Evolutionary conservation across 805 yeast species (phyloP).

Genomic region (Spathaspora arborariae): DNA sequence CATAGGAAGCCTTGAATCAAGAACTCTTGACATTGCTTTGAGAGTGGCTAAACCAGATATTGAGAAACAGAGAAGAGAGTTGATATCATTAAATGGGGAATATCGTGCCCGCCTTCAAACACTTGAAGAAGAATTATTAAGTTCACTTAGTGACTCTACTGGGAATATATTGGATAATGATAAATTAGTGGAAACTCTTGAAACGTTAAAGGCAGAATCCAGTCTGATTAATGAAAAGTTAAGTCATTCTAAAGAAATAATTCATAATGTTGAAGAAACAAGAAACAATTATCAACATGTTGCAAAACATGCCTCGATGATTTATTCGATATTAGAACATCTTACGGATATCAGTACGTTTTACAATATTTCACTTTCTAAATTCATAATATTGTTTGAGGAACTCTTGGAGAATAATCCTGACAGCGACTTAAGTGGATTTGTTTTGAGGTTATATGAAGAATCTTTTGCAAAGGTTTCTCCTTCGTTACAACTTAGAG

Average conservation of each 20-base stretch:
- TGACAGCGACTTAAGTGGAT: constrained; percentile 14
- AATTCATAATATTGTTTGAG: constrained; percentile 18
- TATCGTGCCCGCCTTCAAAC: constrained; percentile 50
- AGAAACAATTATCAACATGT: constrained; percentile 48
- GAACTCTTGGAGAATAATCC: constrained; percentile 14
- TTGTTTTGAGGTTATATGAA: constrained; percentile 40
- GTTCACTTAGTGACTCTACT: constrained; percentile 49
- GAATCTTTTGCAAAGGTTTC: constrained; percentile 45
- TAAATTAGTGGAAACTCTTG: constrained; percentile 55
- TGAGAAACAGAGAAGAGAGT: constrained; percentile 51
- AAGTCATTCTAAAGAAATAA: constrained; percentile 49
- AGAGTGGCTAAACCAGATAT: constrained; percentile 60
- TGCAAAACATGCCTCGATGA: constrained; percentile 50
- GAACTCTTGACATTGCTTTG: constrained; percentile 56
- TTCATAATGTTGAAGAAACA: constrained; percentile 49
- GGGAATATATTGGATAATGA: constrained; percentile 70
- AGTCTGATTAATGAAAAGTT: constrained; percentile 49
- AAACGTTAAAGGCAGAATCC: constrained; percentile 62
- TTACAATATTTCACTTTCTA: constrained; percentile 56
- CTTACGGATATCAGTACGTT: constrained; percentile 39
- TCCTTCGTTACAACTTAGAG: constrained; percentile 42
- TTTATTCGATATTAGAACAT: constrained; percentile 45
- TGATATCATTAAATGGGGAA: constrained; percentile 55
- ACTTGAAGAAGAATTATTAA: constrained; percentile 58
- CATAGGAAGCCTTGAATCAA: constrained; percentile 57